phyloP scores from a whole-genome alignment of 495 filamentous ascomycete genomes.

The Penicillium samsonianum region DNA sequence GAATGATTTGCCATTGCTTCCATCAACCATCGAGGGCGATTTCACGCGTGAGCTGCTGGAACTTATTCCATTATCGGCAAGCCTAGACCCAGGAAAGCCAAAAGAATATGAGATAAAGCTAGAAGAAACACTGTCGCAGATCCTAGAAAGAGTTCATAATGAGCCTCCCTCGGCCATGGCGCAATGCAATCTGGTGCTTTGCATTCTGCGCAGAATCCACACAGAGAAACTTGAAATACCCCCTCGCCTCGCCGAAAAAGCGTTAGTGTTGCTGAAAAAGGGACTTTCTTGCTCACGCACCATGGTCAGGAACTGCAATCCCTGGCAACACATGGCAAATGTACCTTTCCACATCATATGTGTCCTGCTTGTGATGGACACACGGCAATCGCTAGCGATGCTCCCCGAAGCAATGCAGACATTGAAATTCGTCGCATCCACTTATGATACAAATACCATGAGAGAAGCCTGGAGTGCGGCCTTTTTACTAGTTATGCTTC shows the following conservation, averaged over 20 bases:
- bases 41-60: slow-evolving; percentile 40
- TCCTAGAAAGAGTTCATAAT: slow-evolving; percentile 32
- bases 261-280: slow-evolving; percentile 29
- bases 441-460: slow-evolving; percentile 45
- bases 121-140: slow-evolving; percentile 21
- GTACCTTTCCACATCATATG: slow-evolving; percentile 56
- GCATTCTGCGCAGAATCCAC: slow-evolving; percentile 47
- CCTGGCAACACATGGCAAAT: slow-evolving; percentile 56
- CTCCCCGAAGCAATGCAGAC: slow-evolving; percentile 50
- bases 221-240: slow-evolving; percentile 39
- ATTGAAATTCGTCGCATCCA: slow-evolving; percentile 40
- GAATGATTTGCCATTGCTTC: slow-evolving; percentile 25
- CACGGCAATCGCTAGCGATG: slow-evolving; percentile 41
- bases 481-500: slow-evolving; percentile 38
- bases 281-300: slow-evolving; percentile 34
- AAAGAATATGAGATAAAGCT: slow-evolving; percentile 34
- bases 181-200: slow-evolving; percentile 52
- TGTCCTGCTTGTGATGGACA: slow-evolving; percentile 52
- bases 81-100: slow-evolving; percentile 36
- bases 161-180: slow-evolving; percentile 43
- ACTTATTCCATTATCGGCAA: slow-evolving; percentile 38
- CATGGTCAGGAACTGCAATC: slow-evolving; percentile 36
- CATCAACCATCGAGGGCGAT: slow-evolving; percentile 28
- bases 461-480: slow-evolving; percentile 52
- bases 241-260: slow-evolving; percentile 24